Evolutionary conservation across 176 grass and related monocot genomes (phyloP), one percentile per base, ranked within the genome.

Genomic region (Hsuehochloa calcarea): DNA sequence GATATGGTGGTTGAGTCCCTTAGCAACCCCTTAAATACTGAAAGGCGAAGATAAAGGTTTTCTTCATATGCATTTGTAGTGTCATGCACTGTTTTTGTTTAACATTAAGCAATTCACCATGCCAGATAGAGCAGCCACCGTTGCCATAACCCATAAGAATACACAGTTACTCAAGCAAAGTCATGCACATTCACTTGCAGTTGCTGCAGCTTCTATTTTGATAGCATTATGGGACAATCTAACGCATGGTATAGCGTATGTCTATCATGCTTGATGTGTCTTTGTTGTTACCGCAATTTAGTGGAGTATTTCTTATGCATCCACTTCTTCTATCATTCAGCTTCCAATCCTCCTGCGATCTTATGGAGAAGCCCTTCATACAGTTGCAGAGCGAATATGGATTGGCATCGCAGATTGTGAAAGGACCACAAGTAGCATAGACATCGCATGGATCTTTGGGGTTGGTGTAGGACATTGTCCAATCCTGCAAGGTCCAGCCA

Each of bases 11-110:
- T 77, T 41, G 84, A 78, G 63, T 78, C 81, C 20, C 55, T 81
- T 35, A 93, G 70, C n/a, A 71, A 34, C 4, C 81, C 91, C 55
- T 93, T 93, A 61, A 85, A 90, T 13, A 93, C 91, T 0, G 85
- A 87, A 31, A 90, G 71, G 3, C 88, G 88, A 43, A 93, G 81
- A 55, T 88, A 87, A 40, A 93, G 70, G 31, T 85, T 72, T 51
- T 73, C 70, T 22, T 58, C 75, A 20, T 77, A 27, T 56, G 46
- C 44, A 23, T 51, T 65, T 6, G 65, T 16, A 52, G 51, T 59
- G 64, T 72, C 74, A 47, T 16, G 39, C 39, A 52, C 35, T 55
- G 34, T 19, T 27, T 61, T 12, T 89, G 74, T 72, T 93, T 81
- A 78, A 93, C 54, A 84, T 93, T 82, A 31, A 90, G 68, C 35